A percentile compares a stretch with the other conserved stretches of the same genome.
Conservation (phyloP, 1,139 yeast genomes). For the Candida frijolesensis region DNA sequence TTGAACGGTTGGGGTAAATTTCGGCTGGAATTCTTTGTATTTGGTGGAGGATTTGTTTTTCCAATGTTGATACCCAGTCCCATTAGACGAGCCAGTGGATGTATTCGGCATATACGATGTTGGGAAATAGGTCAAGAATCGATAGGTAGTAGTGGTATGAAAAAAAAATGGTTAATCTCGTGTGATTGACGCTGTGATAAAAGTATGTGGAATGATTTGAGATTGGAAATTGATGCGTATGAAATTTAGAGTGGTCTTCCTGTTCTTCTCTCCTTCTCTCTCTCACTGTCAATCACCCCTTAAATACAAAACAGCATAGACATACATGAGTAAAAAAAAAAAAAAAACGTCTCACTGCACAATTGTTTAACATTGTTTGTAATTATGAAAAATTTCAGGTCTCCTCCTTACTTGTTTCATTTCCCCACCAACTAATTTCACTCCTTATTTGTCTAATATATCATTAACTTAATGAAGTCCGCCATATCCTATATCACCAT, state of each 20-base stretch:
- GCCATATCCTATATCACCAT: constrained; percentile 5
- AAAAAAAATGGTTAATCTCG: background rate
- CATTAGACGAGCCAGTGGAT: background rate
- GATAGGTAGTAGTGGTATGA: background rate
- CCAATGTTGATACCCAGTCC: constrained; percentile 1
- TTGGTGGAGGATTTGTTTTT: constrained; percentile 6
- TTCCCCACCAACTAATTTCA: background rate
- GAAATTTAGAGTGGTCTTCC: too few relatives aligned
- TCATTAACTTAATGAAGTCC: background rate
- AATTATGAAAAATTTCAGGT: too few relatives aligned
- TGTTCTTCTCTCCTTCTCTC: background rate
- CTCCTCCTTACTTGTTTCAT: background rate
- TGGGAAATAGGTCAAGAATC: background rate
- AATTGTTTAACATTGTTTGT: too few relatives aligned
- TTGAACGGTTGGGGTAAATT: constrained; percentile 13
- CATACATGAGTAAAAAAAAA: background rate
- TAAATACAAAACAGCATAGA: background rate
- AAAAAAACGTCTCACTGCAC: background rate
- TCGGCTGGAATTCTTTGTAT: constrained; percentile 18
- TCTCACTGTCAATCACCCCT: background rate
- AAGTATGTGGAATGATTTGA: too few relatives aligned
- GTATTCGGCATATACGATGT: constrained; percentile 1
- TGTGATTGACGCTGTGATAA: background rate
- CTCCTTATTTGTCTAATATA: background rate
- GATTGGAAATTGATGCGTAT: too few relatives aligned